Evolutionary conservation across 306 rosid species (phyloP), one percentile per base, ranked within the genome.

Genomic region (Quercus mongolica): DNA sequence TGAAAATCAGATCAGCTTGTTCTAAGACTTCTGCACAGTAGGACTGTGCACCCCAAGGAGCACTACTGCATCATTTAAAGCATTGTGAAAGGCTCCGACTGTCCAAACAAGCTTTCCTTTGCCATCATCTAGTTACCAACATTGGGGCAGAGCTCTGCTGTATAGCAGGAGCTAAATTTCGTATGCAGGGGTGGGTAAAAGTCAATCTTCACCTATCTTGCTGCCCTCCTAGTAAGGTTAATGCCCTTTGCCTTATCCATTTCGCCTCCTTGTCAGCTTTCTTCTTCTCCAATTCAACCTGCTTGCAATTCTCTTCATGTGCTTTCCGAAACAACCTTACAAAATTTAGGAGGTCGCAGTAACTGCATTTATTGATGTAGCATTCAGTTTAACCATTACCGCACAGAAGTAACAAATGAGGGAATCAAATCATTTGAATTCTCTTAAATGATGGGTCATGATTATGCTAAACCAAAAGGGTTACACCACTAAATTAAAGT

Each of bases 221-320:
- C 89, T n/a, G 86, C 73, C 85, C 89, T 88, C 76, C 78, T 90
- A 72, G 86, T 75, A 79, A 83, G 85, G 83, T 77, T 78, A 81
- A 87, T 58, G 76, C 92, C 98, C 90, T 91, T 90, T 23, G 97
- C 94, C 84, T 90, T 96, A 78, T 92, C 97, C 95, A 87, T 94
- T 82, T 93, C 99, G 11, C 98, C 76, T 91, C 99, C 87, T 92
- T 94, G 69, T 80, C 92, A 5, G 90, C 94, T 80, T 89, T 96
- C 89, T 96, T 96, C 87, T 81, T 91, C 85, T 96, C 98, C 87
- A 89, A 59, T 81, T 96, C 99, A 71, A 92, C 96, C 86, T 93
- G 98, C 81, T 93, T 96, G 87, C 74, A 23, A 80, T 96, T 96
- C 89, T 96, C 99, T 71, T 93, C 98, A 9, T 93, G 97, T 33